Conservation (phyloP, 179 eudicot genomes). For the Sideroxylon spinosum region DNA sequence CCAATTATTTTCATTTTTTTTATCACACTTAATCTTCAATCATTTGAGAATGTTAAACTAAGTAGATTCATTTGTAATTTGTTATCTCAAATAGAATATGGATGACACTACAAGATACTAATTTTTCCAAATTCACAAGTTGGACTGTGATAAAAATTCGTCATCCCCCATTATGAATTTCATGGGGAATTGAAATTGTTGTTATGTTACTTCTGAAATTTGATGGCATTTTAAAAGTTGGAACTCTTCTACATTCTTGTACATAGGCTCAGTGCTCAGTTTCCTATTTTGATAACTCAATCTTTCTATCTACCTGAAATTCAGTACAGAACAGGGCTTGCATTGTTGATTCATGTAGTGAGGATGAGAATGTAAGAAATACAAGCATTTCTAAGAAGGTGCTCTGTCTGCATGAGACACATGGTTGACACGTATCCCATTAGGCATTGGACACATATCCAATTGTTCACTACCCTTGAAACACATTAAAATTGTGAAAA, state of each 20-base stretch:
- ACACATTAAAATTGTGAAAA: too few species aligned
- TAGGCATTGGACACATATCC: too few species aligned
- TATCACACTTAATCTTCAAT: not conserved
- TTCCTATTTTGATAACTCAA: not conserved
- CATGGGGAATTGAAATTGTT: not conserved
- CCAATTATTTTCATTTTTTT: not conserved
- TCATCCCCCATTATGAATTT: not conserved
- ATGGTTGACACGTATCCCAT: too few species aligned
- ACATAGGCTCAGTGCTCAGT: not conserved
- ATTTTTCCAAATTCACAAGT: not conserved
- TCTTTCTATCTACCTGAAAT: constrained; percentile 3
- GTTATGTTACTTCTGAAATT: not conserved
- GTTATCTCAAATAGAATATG: not conserved
- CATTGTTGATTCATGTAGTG: too few species aligned
- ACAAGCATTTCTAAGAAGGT: too few species aligned
- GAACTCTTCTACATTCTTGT: not conserved
- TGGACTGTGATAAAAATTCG: not conserved
- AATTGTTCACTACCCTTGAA: too few species aligned
- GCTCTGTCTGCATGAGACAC: too few species aligned
- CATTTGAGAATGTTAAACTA: not conserved
- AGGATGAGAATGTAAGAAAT: too few species aligned
- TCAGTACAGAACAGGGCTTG: not conserved
- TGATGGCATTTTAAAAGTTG: not conserved
- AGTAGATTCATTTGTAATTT: not conserved
- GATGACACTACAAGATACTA: not conserved